Percentiles rank a stretch among this genome's conserved stretches.
phyloP scores from a whole-genome alignment of 179 eudicot species.

The Corrigiola litoralis region DNA sequence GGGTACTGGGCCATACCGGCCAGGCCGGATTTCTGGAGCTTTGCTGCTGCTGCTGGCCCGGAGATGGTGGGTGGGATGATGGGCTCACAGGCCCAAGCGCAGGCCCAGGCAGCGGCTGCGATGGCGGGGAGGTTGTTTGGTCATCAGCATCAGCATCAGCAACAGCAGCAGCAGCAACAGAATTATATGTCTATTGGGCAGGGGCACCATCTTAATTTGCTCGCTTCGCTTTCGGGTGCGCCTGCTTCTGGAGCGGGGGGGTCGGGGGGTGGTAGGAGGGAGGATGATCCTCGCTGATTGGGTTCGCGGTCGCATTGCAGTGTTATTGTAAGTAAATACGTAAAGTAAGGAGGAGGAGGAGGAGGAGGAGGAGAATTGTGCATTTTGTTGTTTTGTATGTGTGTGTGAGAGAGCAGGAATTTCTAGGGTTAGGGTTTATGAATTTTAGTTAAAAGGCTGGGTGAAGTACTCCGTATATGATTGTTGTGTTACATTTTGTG shows the following conservation, averaged over 20 bases:
- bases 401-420: slow-evolving; percentile 5
- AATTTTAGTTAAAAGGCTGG: not conserved
- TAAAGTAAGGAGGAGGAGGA: slow-evolving; percentile 8
- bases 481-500: not conserved
- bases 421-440: slow-evolving; percentile 10
- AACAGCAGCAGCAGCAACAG: slow-evolving; percentile 24
- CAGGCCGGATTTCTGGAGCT: slow-evolving; percentile 84
- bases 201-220: slow-evolving; percentile 84
- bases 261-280: slow-evolving; percentile 42
- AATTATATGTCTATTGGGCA: slow-evolving; percentile 76
- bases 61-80: slow-evolving; percentile 48
- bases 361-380: too few relatives aligned
- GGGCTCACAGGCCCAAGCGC: slow-evolving; percentile 10
- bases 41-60: slow-evolving; percentile 50
- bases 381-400: not conserved
- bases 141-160: slow-evolving; percentile 20
- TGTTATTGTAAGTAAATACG: not conserved
- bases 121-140: slow-evolving; percentile 42
- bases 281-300: slow-evolving; percentile 60
- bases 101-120: slow-evolving; percentile 20
- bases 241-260: slow-evolving; percentile 26
- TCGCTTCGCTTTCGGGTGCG: slow-evolving; percentile 77
- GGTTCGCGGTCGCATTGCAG: too few relatives aligned
- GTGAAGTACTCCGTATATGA: too few relatives aligned
- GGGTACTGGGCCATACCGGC: slow-evolving; percentile 90